These are phyloP conservation scores for Pachysolen tannophilus DNA, from an alignment of 805 yeast genomes.

Conservation along the genomic window DNA sequence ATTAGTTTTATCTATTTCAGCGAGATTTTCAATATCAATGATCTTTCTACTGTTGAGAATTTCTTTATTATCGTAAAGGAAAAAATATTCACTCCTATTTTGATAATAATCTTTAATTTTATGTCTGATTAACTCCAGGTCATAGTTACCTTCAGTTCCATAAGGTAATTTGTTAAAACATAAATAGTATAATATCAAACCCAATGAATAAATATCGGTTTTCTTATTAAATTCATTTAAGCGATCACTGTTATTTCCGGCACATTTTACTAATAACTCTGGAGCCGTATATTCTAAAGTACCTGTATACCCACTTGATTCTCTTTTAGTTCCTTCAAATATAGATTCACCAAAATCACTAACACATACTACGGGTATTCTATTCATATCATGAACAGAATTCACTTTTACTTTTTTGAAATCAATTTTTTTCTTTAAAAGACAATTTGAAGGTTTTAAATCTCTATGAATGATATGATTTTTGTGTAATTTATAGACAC, in stretches of 20 bases:
- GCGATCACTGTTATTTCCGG: not conserved
- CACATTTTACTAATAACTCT: constrained; percentile 42
- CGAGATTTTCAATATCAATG: not conserved
- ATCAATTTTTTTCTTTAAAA: constrained; percentile 36
- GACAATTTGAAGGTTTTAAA: constrained; percentile 82
- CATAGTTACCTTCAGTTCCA: constrained; percentile 13
- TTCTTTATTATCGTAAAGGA: constrained; percentile 16
- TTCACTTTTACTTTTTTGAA: constrained; percentile 13
- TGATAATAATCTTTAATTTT: constrained; percentile 15
- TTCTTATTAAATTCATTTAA: constrained; percentile 56
- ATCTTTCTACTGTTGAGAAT: constrained; percentile 6
- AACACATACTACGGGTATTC: constrained; percentile 64
- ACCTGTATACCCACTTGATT: constrained; percentile 80
- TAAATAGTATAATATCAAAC: constrained; percentile 71
- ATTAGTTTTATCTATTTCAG: not conserved
- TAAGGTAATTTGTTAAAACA: constrained; percentile 71
- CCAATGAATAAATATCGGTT: constrained; percentile 78
- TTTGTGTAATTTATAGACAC: constrained; percentile 64
- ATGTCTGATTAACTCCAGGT: constrained; percentile 14
- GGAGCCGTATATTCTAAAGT: constrained; percentile 88
- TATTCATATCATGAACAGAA: constrained; percentile 15
- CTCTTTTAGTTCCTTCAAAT: constrained; percentile 53
- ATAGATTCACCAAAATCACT: constrained; percentile 91
- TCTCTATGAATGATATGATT: constrained; percentile 82
- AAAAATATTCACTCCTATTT: constrained; percentile 4